These are phyloP conservation scores for Claviceps arundinis DNA, from an alignment of 2,329 filamentous ascomycete genomes.

Conservation along the genomic window DNA sequence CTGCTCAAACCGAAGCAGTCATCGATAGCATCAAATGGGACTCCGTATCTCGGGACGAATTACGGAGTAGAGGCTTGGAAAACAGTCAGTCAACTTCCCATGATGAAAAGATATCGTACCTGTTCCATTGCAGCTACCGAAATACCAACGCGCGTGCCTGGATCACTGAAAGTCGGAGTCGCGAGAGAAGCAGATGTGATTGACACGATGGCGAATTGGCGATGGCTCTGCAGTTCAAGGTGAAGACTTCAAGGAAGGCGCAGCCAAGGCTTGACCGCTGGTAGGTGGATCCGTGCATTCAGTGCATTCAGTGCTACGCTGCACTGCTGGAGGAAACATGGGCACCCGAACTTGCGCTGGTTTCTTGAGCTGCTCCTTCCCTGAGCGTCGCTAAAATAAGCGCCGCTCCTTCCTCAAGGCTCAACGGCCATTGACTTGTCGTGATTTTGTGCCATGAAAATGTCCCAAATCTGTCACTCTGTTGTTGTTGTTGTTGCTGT, in stretches of 20 bases:
- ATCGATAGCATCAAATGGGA: too few species aligned
- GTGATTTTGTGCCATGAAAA: too few species aligned
- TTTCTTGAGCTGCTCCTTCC: background rate
- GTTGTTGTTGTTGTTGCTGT: too few species aligned
- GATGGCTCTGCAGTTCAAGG: too few species aligned
- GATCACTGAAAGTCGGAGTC: background rate
- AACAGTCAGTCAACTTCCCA: background rate
- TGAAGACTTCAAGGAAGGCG: background rate
- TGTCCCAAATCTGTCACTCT: too few species aligned
- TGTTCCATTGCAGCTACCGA: too few species aligned
- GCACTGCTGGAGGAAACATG: background rate
- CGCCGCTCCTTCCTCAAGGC: background rate
- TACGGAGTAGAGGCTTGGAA: background rate
- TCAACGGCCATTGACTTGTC: too few species aligned
- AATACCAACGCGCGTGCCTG: background rate
- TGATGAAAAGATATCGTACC: background rate
- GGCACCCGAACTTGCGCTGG: background rate
- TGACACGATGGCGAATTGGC: too few species aligned
- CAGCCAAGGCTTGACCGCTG: background rate
- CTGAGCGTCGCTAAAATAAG: background rate
- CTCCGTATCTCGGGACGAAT: too few species aligned
- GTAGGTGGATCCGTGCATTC: background rate
- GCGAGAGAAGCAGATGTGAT: too few species aligned
- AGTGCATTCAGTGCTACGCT: background rate
- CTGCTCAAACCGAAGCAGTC: too few species aligned